phyloP scores from a whole-genome alignment of 1,284 basidiomycete species.

The Tilletia walkeri region DNA sequence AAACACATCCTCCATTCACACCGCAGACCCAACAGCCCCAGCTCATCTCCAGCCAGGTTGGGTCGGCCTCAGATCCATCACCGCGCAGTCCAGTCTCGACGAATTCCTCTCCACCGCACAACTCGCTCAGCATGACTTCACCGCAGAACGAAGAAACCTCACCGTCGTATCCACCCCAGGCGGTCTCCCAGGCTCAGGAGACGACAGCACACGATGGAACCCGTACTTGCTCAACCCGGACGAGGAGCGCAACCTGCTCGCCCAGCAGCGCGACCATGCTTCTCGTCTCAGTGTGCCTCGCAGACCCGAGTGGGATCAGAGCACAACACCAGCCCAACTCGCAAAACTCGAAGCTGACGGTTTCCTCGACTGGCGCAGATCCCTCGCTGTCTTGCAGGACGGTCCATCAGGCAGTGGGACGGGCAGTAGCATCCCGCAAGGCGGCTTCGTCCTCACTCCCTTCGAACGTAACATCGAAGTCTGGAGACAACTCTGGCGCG shows the following conservation, averaged over 20 bases:
- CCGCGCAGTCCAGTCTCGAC: conserved; percentile 92
- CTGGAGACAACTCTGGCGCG: conserved; percentile 56
- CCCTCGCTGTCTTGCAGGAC: conserved; percentile 53
- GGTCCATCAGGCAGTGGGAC: conserved; percentile 25
- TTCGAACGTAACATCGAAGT: conserved; percentile 56
- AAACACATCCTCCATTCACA: conserved; percentile 48
- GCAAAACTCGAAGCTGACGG: conserved; percentile 50
- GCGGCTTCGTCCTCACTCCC: conserved; percentile 53
- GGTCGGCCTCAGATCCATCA: conserved; percentile 77
- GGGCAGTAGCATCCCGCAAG: conserved; percentile 11
- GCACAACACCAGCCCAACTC: conserved; percentile 51
- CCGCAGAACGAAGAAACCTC: conserved; percentile 90
- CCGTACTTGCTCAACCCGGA: conserved; percentile 81
- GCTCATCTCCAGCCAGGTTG: conserved; percentile 57
- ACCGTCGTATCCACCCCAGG: conserved; percentile 74
- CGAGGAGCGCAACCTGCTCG: conserved; percentile 69
- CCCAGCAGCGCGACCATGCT: conserved; percentile 48
- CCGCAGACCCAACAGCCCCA: conserved; percentile 57
- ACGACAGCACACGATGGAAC: conserved; percentile 62
- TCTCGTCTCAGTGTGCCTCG: conserved; percentile 46
- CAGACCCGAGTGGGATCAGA: conserved; percentile 45
- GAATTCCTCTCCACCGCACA: conserved; percentile 94
- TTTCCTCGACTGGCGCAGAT: conserved; percentile 54
- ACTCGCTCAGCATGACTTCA: conserved; percentile 91
- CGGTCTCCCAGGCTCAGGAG: conserved; percentile 34